Conservation (phyloP, 148 eudicot species). For the Suaeda aralocaspica region DNA sequence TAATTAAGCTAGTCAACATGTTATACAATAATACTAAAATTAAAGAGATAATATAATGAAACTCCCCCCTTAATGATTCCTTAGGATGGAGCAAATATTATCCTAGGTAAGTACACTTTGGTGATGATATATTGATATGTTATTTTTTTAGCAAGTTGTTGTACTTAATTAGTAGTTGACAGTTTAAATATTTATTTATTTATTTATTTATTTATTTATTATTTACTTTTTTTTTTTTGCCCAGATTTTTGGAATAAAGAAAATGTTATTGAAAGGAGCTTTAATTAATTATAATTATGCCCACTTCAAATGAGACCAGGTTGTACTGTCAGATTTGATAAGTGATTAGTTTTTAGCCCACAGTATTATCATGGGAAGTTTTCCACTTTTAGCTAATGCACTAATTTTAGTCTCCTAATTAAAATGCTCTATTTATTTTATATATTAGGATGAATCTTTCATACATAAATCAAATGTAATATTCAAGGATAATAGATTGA, state of each 20-base stretch:
- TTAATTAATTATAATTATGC: conserved; percentile 22
- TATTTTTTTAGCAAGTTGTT: conserved; percentile 22
- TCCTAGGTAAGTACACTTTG: conserved; percentile 34
- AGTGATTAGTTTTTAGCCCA: conserved; percentile 6
- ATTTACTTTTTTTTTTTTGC: not conserved
- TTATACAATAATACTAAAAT: not conserved
- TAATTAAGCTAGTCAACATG: not conserved
- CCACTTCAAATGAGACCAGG: conserved; percentile 20
- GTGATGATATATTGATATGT: not conserved
- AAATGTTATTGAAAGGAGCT: not conserved
- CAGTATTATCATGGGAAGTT: conserved; percentile 19
- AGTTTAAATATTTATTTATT: conserved; percentile 4
- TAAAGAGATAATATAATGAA: conserved; percentile 13
- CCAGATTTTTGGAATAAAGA: conserved; percentile 25
- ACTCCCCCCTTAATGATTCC: not conserved
- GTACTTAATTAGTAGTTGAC: conserved; percentile 28
- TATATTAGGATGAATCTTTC: no score
- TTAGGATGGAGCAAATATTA: conserved; percentile 26
- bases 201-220: no score
- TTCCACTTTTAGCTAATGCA: conserved; percentile 5
- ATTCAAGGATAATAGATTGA: no score
- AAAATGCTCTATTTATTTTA: conserved; percentile 6
- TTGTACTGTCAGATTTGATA: conserved; percentile 12
- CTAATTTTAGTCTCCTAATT: not conserved
- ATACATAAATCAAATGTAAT: no score